Evolutionary conservation across 305 asterid genomes (phyloP).

Genomic region (Fraxinus albicans): DNA sequence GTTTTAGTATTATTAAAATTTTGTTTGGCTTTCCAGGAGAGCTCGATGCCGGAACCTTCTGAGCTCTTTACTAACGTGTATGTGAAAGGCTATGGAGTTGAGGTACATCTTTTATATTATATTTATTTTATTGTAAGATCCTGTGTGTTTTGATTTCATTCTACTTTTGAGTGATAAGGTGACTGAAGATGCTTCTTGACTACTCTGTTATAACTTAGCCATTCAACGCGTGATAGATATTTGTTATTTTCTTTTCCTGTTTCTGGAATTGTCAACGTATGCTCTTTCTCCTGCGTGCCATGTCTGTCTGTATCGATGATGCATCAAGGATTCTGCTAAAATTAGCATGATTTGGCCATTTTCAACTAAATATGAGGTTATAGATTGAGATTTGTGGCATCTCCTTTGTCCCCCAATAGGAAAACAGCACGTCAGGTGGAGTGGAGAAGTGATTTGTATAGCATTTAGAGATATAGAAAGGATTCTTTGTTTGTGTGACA

Average conservation of each 20-base stretch:
- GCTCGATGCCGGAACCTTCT: slow-evolving; percentile 89
- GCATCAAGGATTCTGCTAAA: too few species aligned
- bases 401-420: not conserved
- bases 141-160: not conserved
- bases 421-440: not conserved
- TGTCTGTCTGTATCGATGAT: not conserved
- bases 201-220: not conserved
- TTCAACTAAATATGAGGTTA: not conserved
- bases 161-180: not conserved
- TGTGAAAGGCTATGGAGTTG: slow-evolving; percentile 77
- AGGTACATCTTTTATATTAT: slow-evolving; percentile 50
- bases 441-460: not conserved
- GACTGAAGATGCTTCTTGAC: not conserved
- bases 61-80: slow-evolving; percentile 86
- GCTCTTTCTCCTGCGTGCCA: not conserved
- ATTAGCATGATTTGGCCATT: not conserved
- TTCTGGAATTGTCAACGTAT: not conserved
- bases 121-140: slow-evolving; percentile 1
- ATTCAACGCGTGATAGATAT: not conserved
- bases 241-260: not conserved
- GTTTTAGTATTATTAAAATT: slow-evolving; percentile 12
- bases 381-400: not conserved
- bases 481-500: not conserved
- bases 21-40: slow-evolving; percentile 59
- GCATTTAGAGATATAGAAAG: not conserved